Percentiles rank a stretch among this genome's conserved stretches.
Conservation (phyloP, 345 rosid species). For the Raphanus raphanistrum region DNA sequence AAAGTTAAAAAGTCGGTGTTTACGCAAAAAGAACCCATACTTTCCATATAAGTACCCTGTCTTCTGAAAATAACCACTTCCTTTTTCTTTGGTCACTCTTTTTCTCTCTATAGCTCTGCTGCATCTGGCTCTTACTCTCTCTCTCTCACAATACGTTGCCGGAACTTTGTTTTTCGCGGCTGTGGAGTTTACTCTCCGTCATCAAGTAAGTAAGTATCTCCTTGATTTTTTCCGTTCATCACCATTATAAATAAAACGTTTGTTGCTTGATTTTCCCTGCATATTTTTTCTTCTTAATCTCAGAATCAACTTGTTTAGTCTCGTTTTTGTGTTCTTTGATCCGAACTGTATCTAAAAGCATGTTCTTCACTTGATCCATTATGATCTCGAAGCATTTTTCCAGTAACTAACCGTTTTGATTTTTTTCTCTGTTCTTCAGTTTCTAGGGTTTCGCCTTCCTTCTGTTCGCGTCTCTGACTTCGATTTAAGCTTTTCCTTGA, state of each 20-base stretch:
- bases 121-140: conserved; percentile 8
- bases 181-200: background rate
- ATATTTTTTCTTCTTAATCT: background rate
- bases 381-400: background rate
- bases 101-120: background rate
- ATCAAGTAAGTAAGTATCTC: conserved; percentile 6
- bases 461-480: background rate
- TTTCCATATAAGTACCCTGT: background rate
- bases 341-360: background rate
- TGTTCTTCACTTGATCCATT: conserved; percentile 14
- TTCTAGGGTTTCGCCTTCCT: conserved; percentile 34
- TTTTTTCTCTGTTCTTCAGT: background rate
- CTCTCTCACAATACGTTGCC: conserved; percentile 21
- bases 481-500: background rate
- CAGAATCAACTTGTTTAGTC: conserved; percentile 18
- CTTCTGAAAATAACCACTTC: background rate
- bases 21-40: background rate
- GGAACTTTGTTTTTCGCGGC: conserved; percentile 1
- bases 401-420: background rate
- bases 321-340: conserved; percentile 17
- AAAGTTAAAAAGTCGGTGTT: background rate
- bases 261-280: background rate
- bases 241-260: background rate
- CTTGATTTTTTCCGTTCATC: conserved; percentile 6
- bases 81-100: background rate